phyloP scores from a whole-genome alignment of 2,329 filamentous ascomycete species.

The Calonectria hawksworthii region DNA sequence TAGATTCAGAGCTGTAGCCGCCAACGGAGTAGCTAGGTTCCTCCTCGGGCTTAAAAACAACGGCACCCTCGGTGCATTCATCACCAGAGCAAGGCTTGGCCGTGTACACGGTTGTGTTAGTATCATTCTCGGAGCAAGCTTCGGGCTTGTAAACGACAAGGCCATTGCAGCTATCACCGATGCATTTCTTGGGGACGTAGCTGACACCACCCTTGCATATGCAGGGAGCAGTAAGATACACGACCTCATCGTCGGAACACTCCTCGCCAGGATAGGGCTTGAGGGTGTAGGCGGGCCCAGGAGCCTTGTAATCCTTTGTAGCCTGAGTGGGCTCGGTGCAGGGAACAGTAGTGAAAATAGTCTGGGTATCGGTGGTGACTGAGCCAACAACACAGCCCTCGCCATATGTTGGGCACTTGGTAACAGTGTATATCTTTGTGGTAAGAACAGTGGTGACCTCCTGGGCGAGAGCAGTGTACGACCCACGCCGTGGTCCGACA shows the following conservation, averaged over 20 bases:
- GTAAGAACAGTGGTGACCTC: background rate
- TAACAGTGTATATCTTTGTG: background rate
- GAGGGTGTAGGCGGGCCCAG: background rate
- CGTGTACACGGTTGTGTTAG: background rate
- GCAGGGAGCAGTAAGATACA: background rate
- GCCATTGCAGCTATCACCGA: background rate
- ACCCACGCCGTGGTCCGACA: background rate
- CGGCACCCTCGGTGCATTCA: background rate
- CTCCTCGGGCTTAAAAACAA: background rate
- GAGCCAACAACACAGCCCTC: background rate
- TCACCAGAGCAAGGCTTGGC: background rate
- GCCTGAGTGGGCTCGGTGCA: background rate
- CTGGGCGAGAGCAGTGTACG: background rate
- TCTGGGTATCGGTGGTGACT: background rate
- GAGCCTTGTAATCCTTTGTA: background rate
- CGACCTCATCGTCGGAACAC: background rate
- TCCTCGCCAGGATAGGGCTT: background rate
- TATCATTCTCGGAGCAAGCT: background rate
- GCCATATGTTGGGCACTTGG: background rate
- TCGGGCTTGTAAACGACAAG: background rate
- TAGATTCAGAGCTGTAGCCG: background rate
- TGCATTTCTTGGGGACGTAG: background rate
- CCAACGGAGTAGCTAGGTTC: background rate
- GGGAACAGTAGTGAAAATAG: background rate
- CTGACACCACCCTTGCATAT: background rate